These are phyloP conservation scores for Fusarium clavum DNA, from an alignment of 2,329 filamentous ascomycete genomes.

Conservation along the genomic window DNA sequence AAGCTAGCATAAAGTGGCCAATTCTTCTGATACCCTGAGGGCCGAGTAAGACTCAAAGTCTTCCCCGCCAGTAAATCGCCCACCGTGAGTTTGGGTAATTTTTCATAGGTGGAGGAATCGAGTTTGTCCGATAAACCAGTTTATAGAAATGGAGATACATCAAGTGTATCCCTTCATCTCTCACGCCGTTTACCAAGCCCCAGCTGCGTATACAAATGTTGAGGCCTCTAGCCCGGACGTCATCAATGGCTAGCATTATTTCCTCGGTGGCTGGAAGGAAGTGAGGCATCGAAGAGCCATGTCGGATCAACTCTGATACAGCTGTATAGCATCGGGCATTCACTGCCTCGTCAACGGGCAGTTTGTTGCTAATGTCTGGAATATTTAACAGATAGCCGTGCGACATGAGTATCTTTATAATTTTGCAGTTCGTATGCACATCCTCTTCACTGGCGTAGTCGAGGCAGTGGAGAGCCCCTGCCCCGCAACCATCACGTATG, in stretches of 20 bases:
- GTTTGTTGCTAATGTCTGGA: neutral
- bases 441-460: rapidly evolving
- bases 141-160: neutral
- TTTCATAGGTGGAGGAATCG: neutral
- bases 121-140: neutral
- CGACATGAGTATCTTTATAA: neutral
- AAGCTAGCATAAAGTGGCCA: no score
- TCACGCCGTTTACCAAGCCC: no score
- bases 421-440: neutral
- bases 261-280: neutral
- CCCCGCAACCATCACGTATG: neutral
- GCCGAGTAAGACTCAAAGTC: neutral
- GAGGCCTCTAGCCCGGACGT: neutral
- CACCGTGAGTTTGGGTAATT: neutral
- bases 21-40: no score
- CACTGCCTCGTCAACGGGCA: neutral
- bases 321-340: neutral
- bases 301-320: neutral
- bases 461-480: conserved; percentile 4
- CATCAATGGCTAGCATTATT: neutral
- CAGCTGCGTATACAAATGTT: rapidly evolving
- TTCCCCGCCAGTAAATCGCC: neutral
- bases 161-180: no score
- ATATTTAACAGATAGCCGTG: neutral
- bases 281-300: neutral